These are phyloP conservation scores for Podospora anserina DNA, from an alignment of 495 filamentous ascomycete genomes.

Conservation along the genomic window DNA sequence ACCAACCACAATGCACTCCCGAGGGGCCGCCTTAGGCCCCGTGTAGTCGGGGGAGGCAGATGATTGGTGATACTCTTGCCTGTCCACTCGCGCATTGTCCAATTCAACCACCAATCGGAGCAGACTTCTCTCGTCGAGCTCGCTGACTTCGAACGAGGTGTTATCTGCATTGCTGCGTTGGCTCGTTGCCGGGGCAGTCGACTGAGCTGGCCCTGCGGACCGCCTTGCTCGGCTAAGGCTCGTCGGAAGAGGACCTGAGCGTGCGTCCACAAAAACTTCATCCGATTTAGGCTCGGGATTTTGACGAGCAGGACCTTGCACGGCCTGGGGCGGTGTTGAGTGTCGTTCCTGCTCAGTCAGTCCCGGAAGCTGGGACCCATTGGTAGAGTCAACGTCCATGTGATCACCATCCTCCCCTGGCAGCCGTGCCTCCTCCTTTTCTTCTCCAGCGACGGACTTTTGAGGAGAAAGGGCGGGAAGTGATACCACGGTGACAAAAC, in stretches of 20 bases:
- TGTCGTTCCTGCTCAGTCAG: constrained; percentile 7
- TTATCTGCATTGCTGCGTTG: constrained; percentile 18
- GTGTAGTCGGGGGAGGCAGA: constrained; percentile 28
- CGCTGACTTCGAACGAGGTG: constrained; percentile 41
- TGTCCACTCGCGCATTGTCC: constrained; percentile 36
- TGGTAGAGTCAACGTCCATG: constrained; percentile 17
- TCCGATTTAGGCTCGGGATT: constrained; percentile 43
- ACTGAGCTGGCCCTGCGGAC: not conserved
- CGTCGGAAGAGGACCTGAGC: constrained; percentile 36
- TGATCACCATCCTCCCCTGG: constrained; percentile 28
- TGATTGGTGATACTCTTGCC: constrained; percentile 18
- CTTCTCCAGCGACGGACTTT: constrained; percentile 6
- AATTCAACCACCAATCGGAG: constrained; percentile 45
- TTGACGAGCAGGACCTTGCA: constrained; percentile 13
- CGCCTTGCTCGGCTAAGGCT: constrained; percentile 18
- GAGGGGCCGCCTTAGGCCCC: constrained; percentile 5
- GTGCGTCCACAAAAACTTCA: constrained; percentile 48
- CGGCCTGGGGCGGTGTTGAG: constrained; percentile 22
- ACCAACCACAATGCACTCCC: constrained; percentile 33
- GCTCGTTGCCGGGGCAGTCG: not conserved
- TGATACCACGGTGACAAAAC: constrained; percentile 20
- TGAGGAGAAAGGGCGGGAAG: constrained; percentile 15
- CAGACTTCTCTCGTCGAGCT: constrained; percentile 46
- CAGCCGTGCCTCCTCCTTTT: constrained; percentile 3
- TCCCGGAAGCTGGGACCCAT: not conserved